Evolutionary conservation across 306 rosid genomes (phyloP).

Genomic region (Prunus dulcis): DNA sequence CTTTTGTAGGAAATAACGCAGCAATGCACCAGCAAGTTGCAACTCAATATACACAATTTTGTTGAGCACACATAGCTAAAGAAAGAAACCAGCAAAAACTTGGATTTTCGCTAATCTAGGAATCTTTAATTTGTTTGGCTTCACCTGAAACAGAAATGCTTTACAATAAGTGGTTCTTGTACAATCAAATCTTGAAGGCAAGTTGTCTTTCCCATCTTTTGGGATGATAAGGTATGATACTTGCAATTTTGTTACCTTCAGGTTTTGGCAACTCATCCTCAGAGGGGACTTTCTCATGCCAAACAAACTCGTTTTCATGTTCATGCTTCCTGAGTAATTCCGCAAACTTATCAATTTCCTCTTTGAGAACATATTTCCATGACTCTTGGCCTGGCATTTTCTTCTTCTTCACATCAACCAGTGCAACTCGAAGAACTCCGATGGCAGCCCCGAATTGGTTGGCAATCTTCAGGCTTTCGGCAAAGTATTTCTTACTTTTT

Average conservation of each 20-base stretch:
- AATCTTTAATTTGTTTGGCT: not conserved
- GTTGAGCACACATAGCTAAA: not conserved
- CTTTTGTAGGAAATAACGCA: not conserved
- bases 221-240: constrained; percentile 49
- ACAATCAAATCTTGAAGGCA: constrained; percentile 35
- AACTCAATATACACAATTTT: too few species aligned
- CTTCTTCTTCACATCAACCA: constrained; percentile 39
- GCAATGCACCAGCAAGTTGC: not conserved
- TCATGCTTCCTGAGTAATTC: constrained; percentile 59
- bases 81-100: not conserved
- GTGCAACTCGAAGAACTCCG: constrained; percentile 51
- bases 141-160: not conserved
- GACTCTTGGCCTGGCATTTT: constrained; percentile 37
- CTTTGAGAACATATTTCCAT: constrained; percentile 44
- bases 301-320: constrained; percentile 66
- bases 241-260: constrained; percentile 54
- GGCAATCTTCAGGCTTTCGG: constrained; percentile 46
- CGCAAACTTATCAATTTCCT: constrained; percentile 42
- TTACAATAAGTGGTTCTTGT: constrained; percentile 3
- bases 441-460: constrained; percentile 57
- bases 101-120: not conserved
- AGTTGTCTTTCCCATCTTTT: constrained; percentile 64
- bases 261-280: constrained; percentile 43
- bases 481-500: constrained; percentile 46
- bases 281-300: constrained; percentile 56